Conservation (phyloP, 2,329 filamentous ascomycete species). For the Ophiostoma fasciatum region DNA sequence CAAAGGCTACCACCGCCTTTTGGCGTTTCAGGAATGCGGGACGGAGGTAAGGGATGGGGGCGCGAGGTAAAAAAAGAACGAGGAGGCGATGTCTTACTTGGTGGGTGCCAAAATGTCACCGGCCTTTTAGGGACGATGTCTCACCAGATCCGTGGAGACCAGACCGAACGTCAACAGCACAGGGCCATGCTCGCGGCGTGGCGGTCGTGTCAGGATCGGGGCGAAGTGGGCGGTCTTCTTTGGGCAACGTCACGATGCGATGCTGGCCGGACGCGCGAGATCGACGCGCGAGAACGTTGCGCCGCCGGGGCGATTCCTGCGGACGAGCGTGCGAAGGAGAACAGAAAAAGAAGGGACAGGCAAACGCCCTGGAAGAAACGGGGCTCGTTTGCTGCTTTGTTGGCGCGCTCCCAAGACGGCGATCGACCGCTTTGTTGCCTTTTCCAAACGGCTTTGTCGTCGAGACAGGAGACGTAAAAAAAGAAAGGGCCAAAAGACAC, state of each 20-base stretch:
- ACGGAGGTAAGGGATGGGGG: slow-evolving; percentile 3
- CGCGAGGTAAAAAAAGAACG: not conserved
- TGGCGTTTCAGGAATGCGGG: slow-evolving; percentile 8
- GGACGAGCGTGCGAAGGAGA: too few relatives aligned
- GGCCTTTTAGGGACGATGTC: slow-evolving; percentile 3
- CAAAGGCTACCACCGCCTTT: not conserved
- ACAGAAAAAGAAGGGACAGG: too few relatives aligned
- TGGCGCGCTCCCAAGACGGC: too few relatives aligned
- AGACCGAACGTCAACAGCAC: slow-evolving; percentile 3
- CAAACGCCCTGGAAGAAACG: too few relatives aligned
- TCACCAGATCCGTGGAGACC: slow-evolving; percentile 3
- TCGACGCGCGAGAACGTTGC: too few relatives aligned
- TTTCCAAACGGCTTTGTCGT: not conserved
- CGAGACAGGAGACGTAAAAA: not conserved
- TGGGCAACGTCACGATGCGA: not conserved
- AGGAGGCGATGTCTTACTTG: not conserved
- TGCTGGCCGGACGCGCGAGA: slow-evolving; percentile 1
- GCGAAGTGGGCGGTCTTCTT: not conserved
- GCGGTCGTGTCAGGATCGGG: not conserved
- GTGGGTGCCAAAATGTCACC: not conserved
- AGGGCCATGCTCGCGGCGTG: not conserved
- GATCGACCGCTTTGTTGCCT: not conserved
- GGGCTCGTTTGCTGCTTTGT: too few relatives aligned
- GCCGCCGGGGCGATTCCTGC: too few relatives aligned
- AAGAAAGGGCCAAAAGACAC: not conserved